Base-by-base conservation (phyloP, 371 early-diverging fungal genomes). In the Nematocida ironsii region DNA sequence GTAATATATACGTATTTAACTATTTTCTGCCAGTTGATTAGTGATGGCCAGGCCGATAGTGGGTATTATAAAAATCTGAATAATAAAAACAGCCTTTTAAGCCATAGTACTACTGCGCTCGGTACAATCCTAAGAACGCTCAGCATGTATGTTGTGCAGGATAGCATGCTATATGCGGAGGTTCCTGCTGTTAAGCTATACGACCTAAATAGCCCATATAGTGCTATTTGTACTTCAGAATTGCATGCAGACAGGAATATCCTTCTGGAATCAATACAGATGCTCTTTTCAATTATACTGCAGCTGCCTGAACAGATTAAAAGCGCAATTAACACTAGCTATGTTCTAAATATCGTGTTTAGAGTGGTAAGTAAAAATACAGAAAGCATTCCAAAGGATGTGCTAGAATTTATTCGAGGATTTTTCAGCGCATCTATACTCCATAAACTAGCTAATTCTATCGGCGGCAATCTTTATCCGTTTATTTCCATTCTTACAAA, bases 281-380 rank as follows among this genome's bases (percentile, higher is more conserved):
- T 71, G 27, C 71, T 78, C 1, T 70, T 71, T 45, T 9, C n/a
- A 11, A 70, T 78, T n/a, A 47, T 40, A 23, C 20, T 68, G 6
- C 16, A 48, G 27, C 72, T 78, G 7, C 80, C 80, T 18, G 62
- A 60, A n/a, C 27, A 7, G 13, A 23, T 70, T 18, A 69, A 78
- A 45, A 57, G 27, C 47, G 39, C 70, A 50, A 27, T 68, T 5
- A 48, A 58, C 16, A 47, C 70, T 6, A 58, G 61, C 42, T 52
- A 78, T 33, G 58, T 78, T 58, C 82, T 78, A 70, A 61, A 71
- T 45, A 78, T 78, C 48, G 76, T 78, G 7, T 78, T 78, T 48
- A 27, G 80, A 16, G 55, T 20, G 9, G 20, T 78, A 3, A 7
- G 76, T 16, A 33, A 55, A 55, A 9, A 42, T 42, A 64, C 23